Evolutionary conservation across 2,329 filamentous ascomycete genomes (phyloP), one percentile per base, ranked within the genome.

Genomic region (Biscogniauxia mediterranea): DNA sequence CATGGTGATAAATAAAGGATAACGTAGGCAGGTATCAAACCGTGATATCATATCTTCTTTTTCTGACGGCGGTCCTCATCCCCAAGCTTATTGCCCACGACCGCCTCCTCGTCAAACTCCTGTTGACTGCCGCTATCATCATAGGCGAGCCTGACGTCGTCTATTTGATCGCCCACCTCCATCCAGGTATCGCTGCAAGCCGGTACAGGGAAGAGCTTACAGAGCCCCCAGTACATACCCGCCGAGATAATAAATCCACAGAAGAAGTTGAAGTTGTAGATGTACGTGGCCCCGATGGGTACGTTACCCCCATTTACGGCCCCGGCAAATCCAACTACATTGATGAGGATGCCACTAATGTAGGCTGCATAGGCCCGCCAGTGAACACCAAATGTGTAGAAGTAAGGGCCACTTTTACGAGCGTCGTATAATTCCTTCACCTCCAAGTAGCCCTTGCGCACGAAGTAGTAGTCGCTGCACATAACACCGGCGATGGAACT

Each of bases 201-300:
- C 0, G 90, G 89, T 0, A 97, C 77, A 0, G 92, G 92, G 64
- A 78, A 90, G 25, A 93, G 38, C 61, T 78, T 84, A 74, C 89
- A 93, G 1, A 96, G 80, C 0, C 74, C 58, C 78, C 85, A 96
- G 77, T 97, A 97, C 7, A 88, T 77, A 0, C 65, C 72, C 0
- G 80, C 79, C 0, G 91, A 85, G 11, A 96, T 84, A 54, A 92
- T 80, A 73, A 96, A 93, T 0, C 93, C 93, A 52, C 85, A 84
- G 74, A 97, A 96, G 80, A 93, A 97, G 76, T 97, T 97, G 69
- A 97, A 72, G 66, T 93, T 91, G 80, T 96, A 97, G 62, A 97
- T 86, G 72, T 96, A 96, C 0, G 84, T 86, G 1, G 94, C 93
- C 0, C 89, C 93, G 5, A 85, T 79, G 0, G 94, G 93, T 0